A percentile compares a stretch with the other conserved stretches of the same genome.
Conservation (phyloP, 495 filamentous ascomycete species). For the Penicillium steckii region DNA sequence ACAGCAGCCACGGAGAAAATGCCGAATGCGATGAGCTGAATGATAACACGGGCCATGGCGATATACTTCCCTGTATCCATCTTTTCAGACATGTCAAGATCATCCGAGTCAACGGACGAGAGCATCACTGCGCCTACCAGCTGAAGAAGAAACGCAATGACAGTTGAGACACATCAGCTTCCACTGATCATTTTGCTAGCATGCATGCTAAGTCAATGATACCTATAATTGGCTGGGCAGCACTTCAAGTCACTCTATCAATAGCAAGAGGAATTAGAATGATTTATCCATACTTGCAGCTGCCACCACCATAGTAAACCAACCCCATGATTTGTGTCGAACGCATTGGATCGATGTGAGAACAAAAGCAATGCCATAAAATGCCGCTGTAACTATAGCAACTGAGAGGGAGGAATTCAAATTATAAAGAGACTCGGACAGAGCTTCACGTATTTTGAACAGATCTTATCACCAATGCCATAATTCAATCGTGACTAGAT, state of each 20-base stretch:
- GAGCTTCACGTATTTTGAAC: not conserved
- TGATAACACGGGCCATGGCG: constrained; percentile 37
- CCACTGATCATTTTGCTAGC: constrained; percentile 32
- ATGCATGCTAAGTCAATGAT: not conserved
- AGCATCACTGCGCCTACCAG: constrained; percentile 34
- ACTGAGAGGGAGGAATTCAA: constrained; percentile 51
- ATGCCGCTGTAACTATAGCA: constrained; percentile 45
- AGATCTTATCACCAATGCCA: not conserved
- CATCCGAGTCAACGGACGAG: constrained; percentile 24
- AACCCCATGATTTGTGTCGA: constrained; percentile 42
- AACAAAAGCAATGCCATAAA: constrained; percentile 44
- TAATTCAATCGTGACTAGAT: not conserved
- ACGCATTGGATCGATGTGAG: constrained; percentile 40
- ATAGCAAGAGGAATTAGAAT: not conserved
- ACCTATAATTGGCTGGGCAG: no score
- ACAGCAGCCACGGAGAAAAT: constrained; percentile 40
- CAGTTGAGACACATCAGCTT: constrained; percentile 40
- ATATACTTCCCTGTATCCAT: constrained; percentile 39
- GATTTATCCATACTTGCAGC: constrained; percentile 34
- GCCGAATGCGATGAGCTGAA: constrained; percentile 44
- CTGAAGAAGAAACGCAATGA: constrained; percentile 30
- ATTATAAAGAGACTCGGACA: constrained; percentile 35
- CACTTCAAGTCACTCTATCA: no score
- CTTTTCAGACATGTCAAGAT: constrained; percentile 24
- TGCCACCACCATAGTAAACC: constrained; percentile 44